Conservation (phyloP, 2,329 filamentous ascomycete genomes). For the Clarireedia hainanense region DNA sequence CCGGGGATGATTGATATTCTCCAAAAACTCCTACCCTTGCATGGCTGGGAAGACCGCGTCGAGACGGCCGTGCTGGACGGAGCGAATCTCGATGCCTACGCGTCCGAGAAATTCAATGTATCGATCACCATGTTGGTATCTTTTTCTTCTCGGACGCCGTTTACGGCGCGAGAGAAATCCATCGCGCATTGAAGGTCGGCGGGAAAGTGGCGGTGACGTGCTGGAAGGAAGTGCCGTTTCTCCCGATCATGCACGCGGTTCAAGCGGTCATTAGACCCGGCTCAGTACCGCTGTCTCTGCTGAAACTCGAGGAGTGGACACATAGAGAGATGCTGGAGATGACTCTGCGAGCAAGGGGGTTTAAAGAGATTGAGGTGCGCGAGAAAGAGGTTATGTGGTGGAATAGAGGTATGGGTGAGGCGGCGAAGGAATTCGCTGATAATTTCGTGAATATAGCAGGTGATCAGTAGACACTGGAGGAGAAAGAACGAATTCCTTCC, state of each 20-base stretch:
- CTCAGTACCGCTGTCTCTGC: not conserved
- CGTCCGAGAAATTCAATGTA: not conserved
- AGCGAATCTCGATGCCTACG: not conserved
- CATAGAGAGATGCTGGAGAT: not conserved
- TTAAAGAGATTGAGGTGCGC: not conserved
- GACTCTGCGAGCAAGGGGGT: not conserved
- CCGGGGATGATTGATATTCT: not conserved
- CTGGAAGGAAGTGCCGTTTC: not conserved
- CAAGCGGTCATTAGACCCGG: not conserved
- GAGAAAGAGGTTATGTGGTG: not conserved
- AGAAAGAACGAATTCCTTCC: not conserved
- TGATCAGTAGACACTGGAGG: not conserved
- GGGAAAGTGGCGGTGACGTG: slow-evolving; percentile 45
- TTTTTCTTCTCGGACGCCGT: slow-evolving; percentile 33
- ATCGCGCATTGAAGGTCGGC: slow-evolving; percentile 79
- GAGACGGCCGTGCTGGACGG: not conserved
- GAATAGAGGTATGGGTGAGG: not conserved
- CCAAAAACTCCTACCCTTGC: not conserved
- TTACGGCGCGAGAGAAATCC: slow-evolving; percentile 69
- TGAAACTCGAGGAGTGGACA: not conserved
- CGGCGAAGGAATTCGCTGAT: not conserved
- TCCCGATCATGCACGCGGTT: not conserved
- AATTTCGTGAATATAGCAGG: not conserved
- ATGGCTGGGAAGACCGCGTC: not conserved
- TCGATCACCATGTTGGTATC: not conserved